phyloP scores from a whole-genome alignment of 2,329 filamentous ascomycete species.

The Monosporascus sp. region DNA sequence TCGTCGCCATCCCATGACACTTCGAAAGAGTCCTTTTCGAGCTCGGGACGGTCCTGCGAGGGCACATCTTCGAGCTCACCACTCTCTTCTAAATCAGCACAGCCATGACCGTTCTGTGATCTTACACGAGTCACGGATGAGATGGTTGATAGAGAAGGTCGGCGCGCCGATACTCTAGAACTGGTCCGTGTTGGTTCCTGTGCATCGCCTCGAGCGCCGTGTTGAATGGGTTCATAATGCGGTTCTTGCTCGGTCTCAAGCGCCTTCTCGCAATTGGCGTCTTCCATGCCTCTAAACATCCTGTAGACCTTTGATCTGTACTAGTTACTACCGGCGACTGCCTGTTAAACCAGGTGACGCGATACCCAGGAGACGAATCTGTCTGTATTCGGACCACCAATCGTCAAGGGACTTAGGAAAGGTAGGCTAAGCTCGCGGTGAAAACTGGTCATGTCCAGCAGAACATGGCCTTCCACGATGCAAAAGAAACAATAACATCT shows the following conservation, averaged over 20 bases:
- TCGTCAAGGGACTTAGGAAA: too few relatives aligned
- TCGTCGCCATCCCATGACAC: conserved; percentile 71
- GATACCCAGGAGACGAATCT: too few relatives aligned
- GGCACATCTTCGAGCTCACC: conserved; percentile 6
- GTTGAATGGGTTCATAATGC: neutral
- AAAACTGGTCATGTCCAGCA: too few relatives aligned
- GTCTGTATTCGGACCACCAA: too few relatives aligned
- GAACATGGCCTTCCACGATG: too few relatives aligned
- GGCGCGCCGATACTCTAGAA: neutral
- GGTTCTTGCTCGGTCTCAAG: neutral
- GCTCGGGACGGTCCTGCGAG: neutral
- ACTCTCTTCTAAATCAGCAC: conserved; percentile 17
- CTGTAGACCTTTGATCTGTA: neutral
- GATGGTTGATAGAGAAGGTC: neutral
- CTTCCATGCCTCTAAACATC: neutral
- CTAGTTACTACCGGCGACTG: neutral
- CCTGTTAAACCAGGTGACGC: too few relatives aligned
- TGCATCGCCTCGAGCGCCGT: neutral
- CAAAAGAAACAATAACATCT: too few relatives aligned
- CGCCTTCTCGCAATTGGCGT: neutral
- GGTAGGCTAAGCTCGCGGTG: too few relatives aligned
- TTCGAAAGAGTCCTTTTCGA: conserved; percentile 50
- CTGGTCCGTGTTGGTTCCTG: neutral
- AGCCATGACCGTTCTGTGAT: conserved; percentile 21
- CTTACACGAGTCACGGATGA: conserved; percentile 8